phyloP scores from a whole-genome alignment of 2,329 filamentous ascomycete species.

The Botrytis medusae region DNA sequence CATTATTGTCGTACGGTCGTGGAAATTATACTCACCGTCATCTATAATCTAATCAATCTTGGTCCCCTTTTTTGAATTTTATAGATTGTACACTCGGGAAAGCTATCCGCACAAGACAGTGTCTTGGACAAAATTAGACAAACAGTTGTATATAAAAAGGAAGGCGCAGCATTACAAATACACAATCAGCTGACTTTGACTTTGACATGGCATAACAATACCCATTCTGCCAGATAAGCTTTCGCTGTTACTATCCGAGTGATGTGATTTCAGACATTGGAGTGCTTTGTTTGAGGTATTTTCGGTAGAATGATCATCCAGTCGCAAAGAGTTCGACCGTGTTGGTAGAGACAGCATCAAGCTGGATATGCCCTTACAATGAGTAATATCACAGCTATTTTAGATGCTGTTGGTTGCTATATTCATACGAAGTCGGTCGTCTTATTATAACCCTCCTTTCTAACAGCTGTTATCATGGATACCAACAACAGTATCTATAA shows the following conservation, averaged over 20 bases:
- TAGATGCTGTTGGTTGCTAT: not conserved
- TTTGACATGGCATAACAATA: not conserved
- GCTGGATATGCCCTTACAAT: not conserved
- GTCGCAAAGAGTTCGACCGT: not conserved
- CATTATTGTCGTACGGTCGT: not conserved
- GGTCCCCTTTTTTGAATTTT: not conserved
- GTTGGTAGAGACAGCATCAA: not conserved
- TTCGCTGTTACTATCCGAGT: not conserved
- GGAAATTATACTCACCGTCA: not conserved
- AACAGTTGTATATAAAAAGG: not conserved
- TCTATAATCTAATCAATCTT: not conserved
- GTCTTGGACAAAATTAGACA: constrained; percentile 8
- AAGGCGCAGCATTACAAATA: not conserved
- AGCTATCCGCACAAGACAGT: not conserved
- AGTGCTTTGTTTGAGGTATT: not conserved
- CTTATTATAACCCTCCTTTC: not conserved
- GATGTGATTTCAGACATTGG: not conserved
- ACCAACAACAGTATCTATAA: not conserved
- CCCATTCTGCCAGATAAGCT: not conserved
- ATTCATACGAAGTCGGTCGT: not conserved
- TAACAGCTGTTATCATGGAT: not conserved
- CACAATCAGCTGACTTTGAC: not conserved
- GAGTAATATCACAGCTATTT: not conserved
- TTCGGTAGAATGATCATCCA: not conserved
- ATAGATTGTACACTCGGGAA: not conserved